These are phyloP conservation scores for Fragilariopsis cylindrus DNA, from an alignment of 108 stramenopile genomes.

Conservation along the genomic window DNA sequence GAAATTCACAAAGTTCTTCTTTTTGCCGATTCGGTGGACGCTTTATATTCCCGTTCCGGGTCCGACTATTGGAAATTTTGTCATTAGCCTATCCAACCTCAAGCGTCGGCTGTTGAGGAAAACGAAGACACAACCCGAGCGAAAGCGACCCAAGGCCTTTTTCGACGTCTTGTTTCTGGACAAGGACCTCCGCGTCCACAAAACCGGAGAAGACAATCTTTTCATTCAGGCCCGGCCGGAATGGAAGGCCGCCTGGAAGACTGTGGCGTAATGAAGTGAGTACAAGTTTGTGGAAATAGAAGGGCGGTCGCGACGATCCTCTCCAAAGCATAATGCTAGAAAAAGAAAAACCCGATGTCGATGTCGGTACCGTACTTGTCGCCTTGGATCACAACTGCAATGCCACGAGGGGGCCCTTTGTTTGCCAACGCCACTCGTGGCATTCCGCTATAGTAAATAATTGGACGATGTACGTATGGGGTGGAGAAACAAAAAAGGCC, in stretches of 20 bases:
- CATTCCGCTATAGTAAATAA: neutral
- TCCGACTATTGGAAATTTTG: conserved; percentile 28
- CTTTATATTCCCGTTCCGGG: conserved; percentile 46
- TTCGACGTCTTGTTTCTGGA: conserved; percentile 55
- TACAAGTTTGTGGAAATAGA: neutral
- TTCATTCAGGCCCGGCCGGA: conserved; percentile 43
- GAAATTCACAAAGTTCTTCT: conserved; percentile 41
- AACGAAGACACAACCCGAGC: conserved; percentile 15
- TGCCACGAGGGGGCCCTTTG: neutral
- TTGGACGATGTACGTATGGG: neutral
- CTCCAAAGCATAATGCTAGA: neutral
- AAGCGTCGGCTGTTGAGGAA: conserved; percentile 5
- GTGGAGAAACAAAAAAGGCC: neutral
- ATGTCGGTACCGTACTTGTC: neutral
- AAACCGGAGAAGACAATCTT: conserved; percentile 49
- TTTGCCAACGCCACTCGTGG: neutral
- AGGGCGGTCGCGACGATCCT: neutral
- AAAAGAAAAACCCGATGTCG: neutral
- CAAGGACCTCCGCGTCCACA: conserved; percentile 42
- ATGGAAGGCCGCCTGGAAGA: conserved; percentile 27
- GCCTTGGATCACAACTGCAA: neutral
- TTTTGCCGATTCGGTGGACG: conserved; percentile 18
- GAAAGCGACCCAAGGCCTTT: conserved; percentile 34
- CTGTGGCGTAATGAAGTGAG: neutral
- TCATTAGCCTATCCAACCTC: conserved; percentile 20